Evolutionary conservation across 2,329 filamentous ascomycete genomes (phyloP), one percentile per base, ranked within the genome.

Genomic region (Penicillium thymicola): DNA sequence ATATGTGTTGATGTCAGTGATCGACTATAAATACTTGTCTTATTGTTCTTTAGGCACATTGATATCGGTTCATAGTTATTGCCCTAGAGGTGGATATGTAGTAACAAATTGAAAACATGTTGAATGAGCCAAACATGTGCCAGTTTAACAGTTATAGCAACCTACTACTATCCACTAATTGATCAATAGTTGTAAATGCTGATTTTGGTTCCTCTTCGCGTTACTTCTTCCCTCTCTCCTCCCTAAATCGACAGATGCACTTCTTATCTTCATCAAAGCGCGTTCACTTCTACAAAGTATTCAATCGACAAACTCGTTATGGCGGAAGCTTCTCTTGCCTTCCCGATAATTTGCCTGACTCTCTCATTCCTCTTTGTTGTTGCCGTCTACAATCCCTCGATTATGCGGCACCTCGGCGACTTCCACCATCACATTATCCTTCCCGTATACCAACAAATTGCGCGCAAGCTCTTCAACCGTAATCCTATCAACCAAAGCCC

Each of bases 291-390:
- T 9, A 34, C 1, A 5, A 9, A 43, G 10, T 21, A 7, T n/a
- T 23, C 28, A 5, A 23, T 10, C 14, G 9, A 25, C 16, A n/a
- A 43, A 25, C 5, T n/a, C 10, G 23, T 2, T 13, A 54, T 54
- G 52, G 30, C n/a, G 6, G 45, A 48, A 16, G 51, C 38, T 21
- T 58, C 58, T 18, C 55, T 60, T 30, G 16, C 36, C 13, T 55
- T 60, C 13, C 55, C 55, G 1, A 18, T 51, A 1, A 49, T 60
- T 42, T 67, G 65, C 45, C 47, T 67, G 13, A 4, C 65, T 9
- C 37, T 67, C 37, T 62, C 64, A 11, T 49, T 54, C 42, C 32
- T 61, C 4, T 58, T 67, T 18, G n/a, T 60, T 16, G 16, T 54
- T 28, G 46, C 41, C n/a, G 43, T 59, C 16, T 46, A 63, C 41